Evolutionary conservation across 805 yeast species (phyloP).

Genomic region (Suhomyces canberraensis): DNA sequence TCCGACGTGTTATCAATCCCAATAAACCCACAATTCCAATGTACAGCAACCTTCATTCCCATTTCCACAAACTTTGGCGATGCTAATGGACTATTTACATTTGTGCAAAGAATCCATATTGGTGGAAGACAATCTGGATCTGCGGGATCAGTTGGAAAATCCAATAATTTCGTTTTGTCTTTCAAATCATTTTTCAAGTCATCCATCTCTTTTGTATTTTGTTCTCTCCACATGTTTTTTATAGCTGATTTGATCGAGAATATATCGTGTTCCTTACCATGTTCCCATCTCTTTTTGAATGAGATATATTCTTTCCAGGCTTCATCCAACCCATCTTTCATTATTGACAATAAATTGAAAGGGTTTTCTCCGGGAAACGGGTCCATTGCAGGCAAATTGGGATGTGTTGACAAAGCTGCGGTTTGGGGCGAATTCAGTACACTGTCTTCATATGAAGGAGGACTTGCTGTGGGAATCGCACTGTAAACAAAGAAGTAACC

Average conservation of each 20-base stretch:
- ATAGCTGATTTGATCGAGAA: constrained; percentile 58
- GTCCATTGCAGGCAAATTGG: constrained; percentile 8
- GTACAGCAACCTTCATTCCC: constrained; percentile 54
- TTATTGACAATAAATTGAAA: constrained; percentile 40
- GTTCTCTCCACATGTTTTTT: constrained; percentile 55
- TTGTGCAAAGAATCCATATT: constrained; percentile 64
- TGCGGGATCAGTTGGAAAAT: constrained; percentile 30
- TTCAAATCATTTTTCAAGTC: constrained; percentile 23
- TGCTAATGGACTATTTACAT: constrained; percentile 51
- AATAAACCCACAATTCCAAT: constrained; percentile 66
- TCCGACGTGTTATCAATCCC: constrained; percentile 55
- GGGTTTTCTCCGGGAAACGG: constrained; percentile 19
- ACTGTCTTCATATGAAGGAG: constrained; percentile 53
- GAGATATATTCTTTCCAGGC: constrained; percentile 70
- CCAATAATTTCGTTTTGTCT: constrained; percentile 26
- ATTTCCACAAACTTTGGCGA: constrained; percentile 57
- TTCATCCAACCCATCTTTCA: constrained; percentile 57
- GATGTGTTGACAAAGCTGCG: background rate
- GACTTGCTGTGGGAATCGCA: constrained; percentile 60
- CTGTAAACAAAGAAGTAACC: constrained; percentile 70
- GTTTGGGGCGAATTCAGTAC: constrained; percentile 8
- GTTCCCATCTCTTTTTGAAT: constrained; percentile 55
- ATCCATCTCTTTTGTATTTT: constrained; percentile 21
- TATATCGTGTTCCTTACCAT: constrained; percentile 65
- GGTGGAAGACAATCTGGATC: constrained; percentile 54